Conservation (phyloP, 2,329 filamentous ascomycete genomes). For the Alternaria panax region DNA sequence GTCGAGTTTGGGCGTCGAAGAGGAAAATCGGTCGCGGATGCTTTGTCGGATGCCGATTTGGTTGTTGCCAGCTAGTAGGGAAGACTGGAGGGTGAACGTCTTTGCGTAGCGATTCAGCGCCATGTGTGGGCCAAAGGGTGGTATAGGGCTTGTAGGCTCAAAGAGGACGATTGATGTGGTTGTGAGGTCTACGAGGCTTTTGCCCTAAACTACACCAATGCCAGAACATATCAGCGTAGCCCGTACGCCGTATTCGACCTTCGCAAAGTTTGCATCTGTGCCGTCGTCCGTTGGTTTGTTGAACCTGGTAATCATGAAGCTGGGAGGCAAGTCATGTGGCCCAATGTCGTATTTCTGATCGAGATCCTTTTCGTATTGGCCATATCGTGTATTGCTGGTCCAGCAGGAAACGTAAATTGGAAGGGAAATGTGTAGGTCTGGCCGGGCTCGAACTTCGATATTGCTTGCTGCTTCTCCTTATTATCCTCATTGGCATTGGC, state of each 20-base stretch:
- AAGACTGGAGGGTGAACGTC: slow-evolving; percentile 24
- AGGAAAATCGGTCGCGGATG: slow-evolving; percentile 31
- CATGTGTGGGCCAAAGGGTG: slow-evolving; percentile 1
- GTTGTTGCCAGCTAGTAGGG: slow-evolving; percentile 19
- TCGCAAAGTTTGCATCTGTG: slow-evolving; percentile 22
- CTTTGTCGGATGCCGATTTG: slow-evolving; percentile 30
- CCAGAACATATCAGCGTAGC: slow-evolving; percentile 26
- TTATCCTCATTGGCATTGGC: not conserved
- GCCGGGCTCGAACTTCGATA: slow-evolving; percentile 9
- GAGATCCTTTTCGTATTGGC: slow-evolving; percentile 24
- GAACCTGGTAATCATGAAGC: slow-evolving; percentile 17
- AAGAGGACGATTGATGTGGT: slow-evolving; percentile 25
- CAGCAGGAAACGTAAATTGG: slow-evolving; percentile 26
- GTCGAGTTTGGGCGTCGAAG: slow-evolving; percentile 29
- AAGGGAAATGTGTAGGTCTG: slow-evolving; percentile 32
- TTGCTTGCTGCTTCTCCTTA: not conserved
- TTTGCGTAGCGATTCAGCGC: slow-evolving; percentile 12
- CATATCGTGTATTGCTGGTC: slow-evolving; percentile 21
- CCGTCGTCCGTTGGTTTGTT: not conserved
- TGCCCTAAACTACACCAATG: slow-evolving; percentile 11
- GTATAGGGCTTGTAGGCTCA: slow-evolving; percentile 18
- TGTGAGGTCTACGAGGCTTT: slow-evolving; percentile 15
- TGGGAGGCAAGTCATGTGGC: slow-evolving; percentile 35
- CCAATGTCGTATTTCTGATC: slow-evolving; percentile 22
- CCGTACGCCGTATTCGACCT: slow-evolving; percentile 31